phyloP scores from a whole-genome alignment of 257 asterid species.

The Solanum neorickii region DNA sequence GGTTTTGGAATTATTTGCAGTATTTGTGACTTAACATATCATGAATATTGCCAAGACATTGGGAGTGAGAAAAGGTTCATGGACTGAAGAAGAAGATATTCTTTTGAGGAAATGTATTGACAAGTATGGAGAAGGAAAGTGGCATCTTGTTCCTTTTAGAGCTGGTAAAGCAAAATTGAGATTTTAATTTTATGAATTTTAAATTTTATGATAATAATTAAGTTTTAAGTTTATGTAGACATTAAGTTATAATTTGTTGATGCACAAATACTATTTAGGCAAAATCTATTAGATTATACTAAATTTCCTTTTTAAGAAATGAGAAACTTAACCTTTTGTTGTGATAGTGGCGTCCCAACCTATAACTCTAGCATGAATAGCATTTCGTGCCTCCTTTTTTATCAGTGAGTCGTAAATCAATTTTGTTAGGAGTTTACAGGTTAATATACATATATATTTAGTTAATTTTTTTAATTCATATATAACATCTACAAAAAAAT shows the following conservation, averaged over 20 bases:
- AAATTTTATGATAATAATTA: too few relatives aligned
- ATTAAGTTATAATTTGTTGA: not conserved
- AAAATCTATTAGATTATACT: not conserved
- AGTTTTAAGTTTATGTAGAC: not conserved
- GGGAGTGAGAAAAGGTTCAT: slow-evolving; percentile 11
- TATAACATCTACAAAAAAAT: too few relatives aligned
- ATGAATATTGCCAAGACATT: not conserved
- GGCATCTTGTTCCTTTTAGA: slow-evolving; percentile 12
- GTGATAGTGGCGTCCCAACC: too few relatives aligned
- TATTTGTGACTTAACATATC: not conserved
- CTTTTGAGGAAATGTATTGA: slow-evolving; percentile 4
- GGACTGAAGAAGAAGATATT: slow-evolving; percentile 19
- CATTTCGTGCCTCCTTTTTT: too few relatives aligned
- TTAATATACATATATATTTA: too few relatives aligned
- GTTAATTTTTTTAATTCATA: too few relatives aligned
- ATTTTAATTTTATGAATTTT: too few relatives aligned
- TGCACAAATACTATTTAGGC: not conserved
- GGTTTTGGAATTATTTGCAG: not conserved
- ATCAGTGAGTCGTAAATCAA: fast-evolving
- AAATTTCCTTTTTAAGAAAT: too few relatives aligned
- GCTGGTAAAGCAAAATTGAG: not conserved
- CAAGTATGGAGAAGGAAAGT: slow-evolving; percentile 19
- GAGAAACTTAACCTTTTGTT: too few relatives aligned
- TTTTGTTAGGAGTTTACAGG: too few relatives aligned
- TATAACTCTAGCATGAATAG: too few relatives aligned